phyloP scores from a whole-genome alignment of 495 filamentous ascomycete genomes.

The Penicillium paradoxum region DNA sequence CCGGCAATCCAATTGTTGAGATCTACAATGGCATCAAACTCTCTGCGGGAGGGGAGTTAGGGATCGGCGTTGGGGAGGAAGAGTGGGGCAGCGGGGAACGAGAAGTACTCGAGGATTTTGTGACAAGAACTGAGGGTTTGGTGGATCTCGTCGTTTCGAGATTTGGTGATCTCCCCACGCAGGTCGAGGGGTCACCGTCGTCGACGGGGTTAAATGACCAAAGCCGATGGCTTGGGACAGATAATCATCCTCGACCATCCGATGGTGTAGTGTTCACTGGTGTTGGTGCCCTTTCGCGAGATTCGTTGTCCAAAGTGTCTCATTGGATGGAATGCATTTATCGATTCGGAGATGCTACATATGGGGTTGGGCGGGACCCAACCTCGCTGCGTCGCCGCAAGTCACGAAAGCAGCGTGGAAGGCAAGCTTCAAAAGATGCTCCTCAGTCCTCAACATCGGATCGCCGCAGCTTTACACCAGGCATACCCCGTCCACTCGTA shows the following conservation, averaged over 20 bases:
- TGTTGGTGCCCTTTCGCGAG: slow-evolving; percentile 58
- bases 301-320: slow-evolving; percentile 60
- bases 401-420: slow-evolving; percentile 26
- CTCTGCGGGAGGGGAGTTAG: slow-evolving; percentile 84
- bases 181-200: slow-evolving; percentile 7
- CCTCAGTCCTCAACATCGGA: slow-evolving; percentile 22
- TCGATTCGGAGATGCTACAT: slow-evolving; percentile 68
- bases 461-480: slow-evolving; percentile 28
- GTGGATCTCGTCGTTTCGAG: slow-evolving; percentile 82
- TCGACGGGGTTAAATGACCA: slow-evolving; percentile 5
- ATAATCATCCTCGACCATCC: slow-evolving; percentile 55
- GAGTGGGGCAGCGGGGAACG: slow-evolving; percentile 87
- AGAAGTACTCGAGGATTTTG: slow-evolving; percentile 83
- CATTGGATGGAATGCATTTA: slow-evolving; percentile 84
- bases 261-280: slow-evolving; percentile 86
- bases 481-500: slow-evolving; percentile 45
- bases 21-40: slow-evolving; percentile 83
- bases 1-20: slow-evolving; percentile 78
- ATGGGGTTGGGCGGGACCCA: slow-evolving; percentile 74
- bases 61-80: slow-evolving; percentile 90
- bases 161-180: slow-evolving; percentile 57
- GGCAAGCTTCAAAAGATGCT: slow-evolving; percentile 3
- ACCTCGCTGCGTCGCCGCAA: slow-evolving; percentile 48
- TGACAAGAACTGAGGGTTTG: slow-evolving; percentile 56
- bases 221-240: slow-evolving; percentile 60